Base-by-base conservation (phyloP, 1,284 basidiomycete genomes). In the Rhodofomes roseus region DNA sequence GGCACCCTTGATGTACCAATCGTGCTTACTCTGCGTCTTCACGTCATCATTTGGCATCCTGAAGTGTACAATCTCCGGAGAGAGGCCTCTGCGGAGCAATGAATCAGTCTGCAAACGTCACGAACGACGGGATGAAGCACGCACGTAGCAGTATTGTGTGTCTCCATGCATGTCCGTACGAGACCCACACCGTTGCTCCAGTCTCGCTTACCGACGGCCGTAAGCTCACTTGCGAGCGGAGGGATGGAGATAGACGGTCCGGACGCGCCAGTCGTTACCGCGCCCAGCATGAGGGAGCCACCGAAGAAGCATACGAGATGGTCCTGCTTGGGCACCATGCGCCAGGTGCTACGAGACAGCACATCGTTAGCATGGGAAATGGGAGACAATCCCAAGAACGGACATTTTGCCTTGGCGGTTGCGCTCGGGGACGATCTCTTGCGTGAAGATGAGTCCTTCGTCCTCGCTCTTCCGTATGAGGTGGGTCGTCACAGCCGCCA, bases 261-360 rank as follows among this genome's bases (percentile, higher is more conserved):
- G 36, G 79, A 62, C 0, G 85, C 78, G 11, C 85, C 84, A 0
- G 87, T 82, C 34, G 86, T 87, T 1, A 90, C 90, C 14, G 95
- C 90, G 22, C 96, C 95, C 6, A 98, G 83, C 81, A 98, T 89
- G 65, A 98, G 83, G 1, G 92, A 91, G 5, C 95, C 95, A 37
- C 90, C 95, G 50, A 98, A 77, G 85, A 98, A 98, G 75, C 96
- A 98, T 1, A 94, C 95, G 22, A 98, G 84, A 73, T 98, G 96
- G 72, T 98, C 96, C 77, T 98, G 96, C 74, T 97, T 96, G 16
- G 91, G 90, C 1, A 82, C 78, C 16, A 91, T 76, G 25, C 80
- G 79, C 91, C 90, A 94, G 55, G 76, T 73, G 31, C 90, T 92
- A 65, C 14, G 40, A 22, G 22, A 22, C 22, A 20, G 1, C 40